Conservation (phyloP, 257 asterid species). For the Solanum clarkiae region DNA sequence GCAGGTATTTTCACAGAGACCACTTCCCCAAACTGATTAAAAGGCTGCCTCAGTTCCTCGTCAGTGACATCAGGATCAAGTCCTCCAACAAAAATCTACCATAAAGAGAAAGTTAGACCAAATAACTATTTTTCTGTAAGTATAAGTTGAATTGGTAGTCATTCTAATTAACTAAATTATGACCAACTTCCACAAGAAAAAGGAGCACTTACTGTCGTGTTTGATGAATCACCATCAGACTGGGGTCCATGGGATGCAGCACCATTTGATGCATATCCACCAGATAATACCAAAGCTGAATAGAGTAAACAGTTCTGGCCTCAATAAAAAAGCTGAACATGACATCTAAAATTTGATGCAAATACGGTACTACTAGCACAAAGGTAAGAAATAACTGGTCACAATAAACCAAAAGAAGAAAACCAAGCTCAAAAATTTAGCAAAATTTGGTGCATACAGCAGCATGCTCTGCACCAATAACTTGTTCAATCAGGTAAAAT, state of each 20-base stretch:
- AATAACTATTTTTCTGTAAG: not conserved
- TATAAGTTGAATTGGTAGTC: not conserved
- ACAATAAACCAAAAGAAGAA: not conserved
- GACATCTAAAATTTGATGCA: not conserved
- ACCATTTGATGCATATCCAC: constrained; percentile 74
- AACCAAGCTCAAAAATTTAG: not conserved
- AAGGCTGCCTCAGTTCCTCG: constrained; percentile 74
- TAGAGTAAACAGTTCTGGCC: not conserved
- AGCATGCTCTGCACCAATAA: not conserved
- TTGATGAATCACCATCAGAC: constrained; percentile 55
- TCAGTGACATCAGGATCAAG: constrained; percentile 90
- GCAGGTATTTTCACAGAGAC: constrained; percentile 82
- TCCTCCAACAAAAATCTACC: constrained; percentile 43
- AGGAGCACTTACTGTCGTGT: constrained; percentile 75
- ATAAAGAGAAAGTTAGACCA: not conserved
- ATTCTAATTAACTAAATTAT: not conserved
- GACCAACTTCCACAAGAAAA: constrained; percentile 5
- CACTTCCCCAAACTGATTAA: constrained; percentile 77
- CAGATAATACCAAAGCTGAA: constrained; percentile 67
- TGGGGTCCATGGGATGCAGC: constrained; percentile 39
- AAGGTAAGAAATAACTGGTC: not conserved
- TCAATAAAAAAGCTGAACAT: not conserved
- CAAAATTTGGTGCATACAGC: not conserved
- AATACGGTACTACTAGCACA: not conserved
- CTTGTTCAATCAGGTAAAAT: not conserved